These are phyloP conservation scores for Heliamphora exappendiculata DNA, from an alignment of 148 eudicot genomes.

Conservation along the genomic window DNA sequence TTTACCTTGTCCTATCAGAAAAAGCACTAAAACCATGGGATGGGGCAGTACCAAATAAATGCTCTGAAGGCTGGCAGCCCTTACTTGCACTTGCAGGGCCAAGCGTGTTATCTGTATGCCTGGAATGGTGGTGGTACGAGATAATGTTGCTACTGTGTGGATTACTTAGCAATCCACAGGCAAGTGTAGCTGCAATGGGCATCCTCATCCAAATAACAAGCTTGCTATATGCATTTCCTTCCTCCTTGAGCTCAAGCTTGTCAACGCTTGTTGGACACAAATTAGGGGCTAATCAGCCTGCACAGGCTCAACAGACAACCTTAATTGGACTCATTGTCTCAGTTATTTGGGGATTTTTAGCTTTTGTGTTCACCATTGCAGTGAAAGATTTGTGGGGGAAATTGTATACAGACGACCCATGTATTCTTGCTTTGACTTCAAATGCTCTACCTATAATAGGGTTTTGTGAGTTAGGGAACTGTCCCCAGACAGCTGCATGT, in stretches of 20 bases:
- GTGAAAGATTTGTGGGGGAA: conserved; percentile 35
- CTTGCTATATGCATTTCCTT: conserved; percentile 36
- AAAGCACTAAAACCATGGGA: conserved; percentile 30
- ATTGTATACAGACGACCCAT: conserved; percentile 24
- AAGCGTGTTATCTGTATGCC: conserved; percentile 33
- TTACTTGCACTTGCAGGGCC: conserved; percentile 30
- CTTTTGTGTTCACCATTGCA: conserved; percentile 24
- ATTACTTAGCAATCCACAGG: conserved; percentile 27
- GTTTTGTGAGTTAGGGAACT: conserved; percentile 44
- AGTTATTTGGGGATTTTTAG: conserved; percentile 25
- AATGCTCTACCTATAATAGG: conserved; percentile 40
- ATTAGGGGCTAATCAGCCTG: conserved; percentile 38
- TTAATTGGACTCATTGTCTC: conserved; percentile 22
- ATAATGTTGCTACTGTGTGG: conserved; percentile 40
- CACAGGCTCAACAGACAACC: conserved; percentile 22
- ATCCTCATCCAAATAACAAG: conserved; percentile 43
- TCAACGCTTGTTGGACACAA: conserved; percentile 40
- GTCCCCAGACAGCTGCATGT: conserved; percentile 37
- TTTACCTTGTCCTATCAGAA: conserved; percentile 28
- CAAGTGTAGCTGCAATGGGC: conserved; percentile 40
- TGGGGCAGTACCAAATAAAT: conserved; percentile 6
- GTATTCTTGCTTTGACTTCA: conserved; percentile 27
- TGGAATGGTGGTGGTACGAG: conserved; percentile 62
- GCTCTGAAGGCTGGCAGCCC: conserved; percentile 24
- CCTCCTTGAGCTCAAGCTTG: conserved; percentile 33